Evolutionary conservation across 2,329 filamentous ascomycete species (phyloP), one percentile per base, ranked within the genome.

Genomic region (Stemphylium vesicarium): DNA sequence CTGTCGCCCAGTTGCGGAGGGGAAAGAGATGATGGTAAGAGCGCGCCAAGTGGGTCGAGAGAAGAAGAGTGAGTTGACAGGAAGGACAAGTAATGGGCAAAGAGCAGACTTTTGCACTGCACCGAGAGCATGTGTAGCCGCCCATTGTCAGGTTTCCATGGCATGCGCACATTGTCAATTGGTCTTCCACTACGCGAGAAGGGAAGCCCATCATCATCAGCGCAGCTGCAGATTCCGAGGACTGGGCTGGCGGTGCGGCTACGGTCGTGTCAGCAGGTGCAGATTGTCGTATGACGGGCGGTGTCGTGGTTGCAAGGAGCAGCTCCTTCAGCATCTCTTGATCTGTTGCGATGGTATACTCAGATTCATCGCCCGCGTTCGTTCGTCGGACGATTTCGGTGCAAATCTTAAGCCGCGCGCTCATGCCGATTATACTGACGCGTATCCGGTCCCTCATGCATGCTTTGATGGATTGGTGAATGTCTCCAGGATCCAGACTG

Each of bases 131-230:
- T 9, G 89, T 82, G 77, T 98, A 99, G 1, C 95, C 95, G 51
- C 95, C 92, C 44, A 90, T 82, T 16, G 85, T 88, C 13, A 94
- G 87, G 59, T 87, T 87, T 63, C 90, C 92, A 77, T 98, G 94
- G 72, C 95, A 99, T 4, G 93, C 92, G 74, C 95, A 99, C 58
- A 95, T 86, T 55, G 89, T 92, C 4, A 87, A 84, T 41, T 82
- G 80, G 20, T 86, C 82, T 48, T 91, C 90, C 4, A 95, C 85
- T 2, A 89, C 90, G 33, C 93, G 85, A 5, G 91, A 96, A 0
- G 95, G 95, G 70, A 99, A 99, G 4, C 95, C 95, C 94, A 99
- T 99, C 90, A 96, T 96, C 22, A 99, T 84, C 36, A 99, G 80
- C 2, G 84, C 82, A 51, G 72, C 77, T 68, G 81, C 74, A 12